These are phyloP conservation scores for Lavandula angustifolia DNA, from an alignment of 257 asterid genomes.

Conservation along the genomic window DNA sequence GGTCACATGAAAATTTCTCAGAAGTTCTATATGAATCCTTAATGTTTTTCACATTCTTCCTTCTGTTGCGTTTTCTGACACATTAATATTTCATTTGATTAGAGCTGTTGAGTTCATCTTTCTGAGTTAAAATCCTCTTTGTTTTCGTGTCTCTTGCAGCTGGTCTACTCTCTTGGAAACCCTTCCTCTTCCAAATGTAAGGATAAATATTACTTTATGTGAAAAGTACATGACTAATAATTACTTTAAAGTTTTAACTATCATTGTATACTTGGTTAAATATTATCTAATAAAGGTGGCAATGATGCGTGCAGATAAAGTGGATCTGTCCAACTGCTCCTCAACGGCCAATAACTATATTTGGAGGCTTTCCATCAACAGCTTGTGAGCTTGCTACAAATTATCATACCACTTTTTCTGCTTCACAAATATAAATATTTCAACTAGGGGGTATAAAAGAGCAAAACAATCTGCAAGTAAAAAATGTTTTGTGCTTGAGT, in stretches of 20 bases:
- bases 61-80: constrained; percentile 16
- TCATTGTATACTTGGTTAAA: constrained; percentile 14
- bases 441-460: background rate
- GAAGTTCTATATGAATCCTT: constrained; percentile 4
- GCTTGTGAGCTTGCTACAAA: constrained; percentile 61
- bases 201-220: constrained; percentile 35
- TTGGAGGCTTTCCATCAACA: constrained; percentile 88
- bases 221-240: constrained; percentile 15
- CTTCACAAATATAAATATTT: constrained; percentile 2
- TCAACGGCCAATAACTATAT: constrained; percentile 66
- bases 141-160: constrained; percentile 55
- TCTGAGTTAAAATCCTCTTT: constrained; percentile 30
- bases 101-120: constrained; percentile 14
- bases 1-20: background rate
- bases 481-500: constrained; percentile 1
- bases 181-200: constrained; percentile 89
- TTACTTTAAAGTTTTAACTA: constrained; percentile 11
- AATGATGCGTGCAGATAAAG: constrained; percentile 60
- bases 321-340: constrained; percentile 98
- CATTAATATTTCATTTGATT: constrained; percentile 15
- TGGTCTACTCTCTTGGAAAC: constrained; percentile 86
- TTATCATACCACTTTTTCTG: background rate
- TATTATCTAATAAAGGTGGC: constrained; percentile 6
- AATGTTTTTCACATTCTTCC: constrained; percentile 11
- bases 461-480: constrained; percentile 11